Conservation (phyloP, 2,329 filamentous ascomycete species). For the Colletotrichum neosansevieriae region DNA sequence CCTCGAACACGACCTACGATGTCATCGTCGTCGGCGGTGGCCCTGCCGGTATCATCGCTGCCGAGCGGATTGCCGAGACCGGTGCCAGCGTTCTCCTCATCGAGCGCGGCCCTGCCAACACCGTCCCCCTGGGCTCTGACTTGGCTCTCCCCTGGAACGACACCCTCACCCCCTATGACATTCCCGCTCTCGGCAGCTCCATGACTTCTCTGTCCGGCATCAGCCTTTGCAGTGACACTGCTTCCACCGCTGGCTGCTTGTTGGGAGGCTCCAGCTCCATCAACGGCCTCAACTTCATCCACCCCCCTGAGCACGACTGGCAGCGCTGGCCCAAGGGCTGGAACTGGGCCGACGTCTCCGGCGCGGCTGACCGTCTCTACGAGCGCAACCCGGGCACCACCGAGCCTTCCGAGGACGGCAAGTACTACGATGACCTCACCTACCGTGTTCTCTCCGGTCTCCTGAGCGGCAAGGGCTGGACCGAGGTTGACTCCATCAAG, state of each 20-base stretch:
- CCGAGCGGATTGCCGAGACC: slow-evolving; percentile 52
- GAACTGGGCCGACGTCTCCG: slow-evolving; percentile 45
- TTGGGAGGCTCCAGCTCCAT: slow-evolving; percentile 52
- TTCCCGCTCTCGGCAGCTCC: slow-evolving; percentile 46
- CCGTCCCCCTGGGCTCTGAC: slow-evolving; percentile 48
- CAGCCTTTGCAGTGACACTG: slow-evolving; percentile 52
- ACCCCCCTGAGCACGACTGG: slow-evolving; percentile 49
- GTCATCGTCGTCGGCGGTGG: slow-evolving; percentile 55
- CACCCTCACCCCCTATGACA: slow-evolving; percentile 48
- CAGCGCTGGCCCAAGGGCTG: slow-evolving; percentile 49
- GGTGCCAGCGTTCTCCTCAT: slow-evolving; percentile 53
- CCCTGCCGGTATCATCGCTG: slow-evolving; percentile 51
- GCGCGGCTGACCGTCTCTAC: slow-evolving; percentile 46
- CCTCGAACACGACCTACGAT: slow-evolving; percentile 52
- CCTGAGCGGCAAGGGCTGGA: slow-evolving; percentile 32
- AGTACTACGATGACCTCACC: slow-evolving; percentile 34
- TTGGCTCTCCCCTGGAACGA: slow-evolving; percentile 49
- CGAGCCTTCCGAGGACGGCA: slow-evolving; percentile 44
- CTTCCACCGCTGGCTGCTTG: slow-evolving; percentile 51
- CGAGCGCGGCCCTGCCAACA: slow-evolving; percentile 53
- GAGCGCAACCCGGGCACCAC: slow-evolving; percentile 46
- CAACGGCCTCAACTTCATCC: slow-evolving; percentile 50
- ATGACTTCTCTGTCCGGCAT: slow-evolving; percentile 41
- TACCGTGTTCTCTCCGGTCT: slow-evolving; percentile 26
- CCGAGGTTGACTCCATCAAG: slow-evolving; percentile 55